These are phyloP conservation scores for Shiraia sp. DNA, from an alignment of 2,329 filamentous ascomycete genomes.

Conservation along the genomic window DNA sequence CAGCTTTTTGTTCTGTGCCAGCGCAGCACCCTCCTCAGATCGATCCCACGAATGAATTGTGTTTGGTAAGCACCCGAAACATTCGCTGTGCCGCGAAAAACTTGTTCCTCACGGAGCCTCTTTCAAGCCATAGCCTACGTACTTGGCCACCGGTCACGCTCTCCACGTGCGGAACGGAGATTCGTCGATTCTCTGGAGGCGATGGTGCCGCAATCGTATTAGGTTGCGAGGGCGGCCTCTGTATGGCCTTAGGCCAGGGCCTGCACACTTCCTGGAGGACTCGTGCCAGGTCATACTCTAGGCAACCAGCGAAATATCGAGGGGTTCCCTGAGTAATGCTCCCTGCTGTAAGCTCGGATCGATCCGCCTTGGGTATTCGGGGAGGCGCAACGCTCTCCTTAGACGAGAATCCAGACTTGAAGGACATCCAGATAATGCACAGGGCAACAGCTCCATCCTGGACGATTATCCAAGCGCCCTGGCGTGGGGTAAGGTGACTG, in stretches of 20 bases:
- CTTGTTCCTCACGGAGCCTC: conserved; percentile 4
- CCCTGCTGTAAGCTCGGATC: too few relatives aligned
- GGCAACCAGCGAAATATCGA: background rate
- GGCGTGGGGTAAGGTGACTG: background rate
- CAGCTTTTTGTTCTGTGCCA: background rate
- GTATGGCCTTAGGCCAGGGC: background rate
- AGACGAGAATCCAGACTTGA: background rate
- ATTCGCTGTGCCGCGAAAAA: background rate
- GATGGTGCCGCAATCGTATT: background rate
- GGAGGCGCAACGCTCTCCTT: background rate
- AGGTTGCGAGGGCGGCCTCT: background rate
- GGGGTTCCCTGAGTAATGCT: too few relatives aligned
- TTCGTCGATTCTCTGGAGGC: background rate
- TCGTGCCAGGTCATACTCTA: background rate
- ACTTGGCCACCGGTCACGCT: background rate
- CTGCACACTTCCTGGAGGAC: background rate
- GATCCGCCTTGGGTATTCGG: background rate
- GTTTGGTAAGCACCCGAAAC: background rate
- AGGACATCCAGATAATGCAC: background rate
- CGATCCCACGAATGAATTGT: background rate
- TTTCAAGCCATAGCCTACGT: conserved; percentile 1
- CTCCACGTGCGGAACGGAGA: conserved; percentile 1
- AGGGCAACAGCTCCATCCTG: background rate
- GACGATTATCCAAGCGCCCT: too few relatives aligned
- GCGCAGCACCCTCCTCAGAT: background rate